A percentile compares a stretch with the other conserved stretches of the same genome.
These are phyloP conservation scores for Gossypium raimondii DNA, from an alignment of 345 rosid species.

Conservation along the genomic window DNA sequence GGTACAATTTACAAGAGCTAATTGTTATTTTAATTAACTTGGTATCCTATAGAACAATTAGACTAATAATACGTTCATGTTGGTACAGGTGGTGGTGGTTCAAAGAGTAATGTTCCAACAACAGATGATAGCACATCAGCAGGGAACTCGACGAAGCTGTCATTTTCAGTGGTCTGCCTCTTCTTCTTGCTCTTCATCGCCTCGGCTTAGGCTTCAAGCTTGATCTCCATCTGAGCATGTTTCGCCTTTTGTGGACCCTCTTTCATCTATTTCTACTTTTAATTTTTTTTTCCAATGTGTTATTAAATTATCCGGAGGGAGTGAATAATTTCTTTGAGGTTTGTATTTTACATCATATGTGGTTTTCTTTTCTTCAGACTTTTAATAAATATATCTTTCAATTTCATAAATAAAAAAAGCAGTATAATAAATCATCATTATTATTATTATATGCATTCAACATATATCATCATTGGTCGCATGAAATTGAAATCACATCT, in stretches of 20 bases:
- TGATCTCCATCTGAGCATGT: not conserved
- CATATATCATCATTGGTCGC: too few relatives aligned
- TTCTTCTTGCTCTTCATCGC: conserved; percentile 1
- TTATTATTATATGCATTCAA: too few relatives aligned
- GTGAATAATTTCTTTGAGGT: not conserved
- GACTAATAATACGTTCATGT: not conserved
- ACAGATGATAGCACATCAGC: not conserved
- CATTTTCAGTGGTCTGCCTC: conserved; percentile 6
- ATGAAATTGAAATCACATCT: too few relatives aligned
- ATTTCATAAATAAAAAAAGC: not conserved
- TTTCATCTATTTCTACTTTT: not conserved
- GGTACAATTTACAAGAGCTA: not conserved
- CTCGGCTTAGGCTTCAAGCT: not conserved
- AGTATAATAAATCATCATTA: not conserved
- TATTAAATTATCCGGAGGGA: not conserved
- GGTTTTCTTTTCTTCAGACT: not conserved
- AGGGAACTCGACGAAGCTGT: conserved; percentile 5
- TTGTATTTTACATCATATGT: not conserved
- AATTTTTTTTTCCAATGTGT: not conserved
- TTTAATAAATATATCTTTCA: not conserved
- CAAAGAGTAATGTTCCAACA: conserved; percentile 10
- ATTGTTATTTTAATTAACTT: not conserved
- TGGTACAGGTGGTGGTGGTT: not conserved
- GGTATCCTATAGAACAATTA: not conserved
- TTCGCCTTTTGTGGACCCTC: not conserved